These are phyloP conservation scores for Apophysomyces sp. DNA, from an alignment of 371 early-diverging fungal species.

Conservation along the genomic window DNA sequence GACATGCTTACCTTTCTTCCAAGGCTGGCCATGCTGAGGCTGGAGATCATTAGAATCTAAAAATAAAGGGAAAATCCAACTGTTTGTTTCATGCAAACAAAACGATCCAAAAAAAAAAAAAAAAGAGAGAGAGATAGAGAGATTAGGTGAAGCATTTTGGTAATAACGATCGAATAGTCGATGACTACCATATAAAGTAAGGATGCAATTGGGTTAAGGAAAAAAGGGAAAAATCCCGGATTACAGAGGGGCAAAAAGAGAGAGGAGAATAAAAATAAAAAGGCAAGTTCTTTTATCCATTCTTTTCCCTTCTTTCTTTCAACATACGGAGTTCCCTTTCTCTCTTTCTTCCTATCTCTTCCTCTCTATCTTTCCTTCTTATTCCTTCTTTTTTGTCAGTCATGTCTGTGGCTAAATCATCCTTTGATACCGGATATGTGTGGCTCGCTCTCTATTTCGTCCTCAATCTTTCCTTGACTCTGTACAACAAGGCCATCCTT, in stretches of 20 bases:
- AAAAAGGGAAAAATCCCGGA: constrained; percentile 2
- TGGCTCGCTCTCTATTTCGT: constrained; percentile 76
- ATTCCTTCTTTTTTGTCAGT: background rate
- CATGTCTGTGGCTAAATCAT: background rate
- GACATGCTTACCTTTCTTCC: constrained; percentile 66
- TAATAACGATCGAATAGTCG: background rate
- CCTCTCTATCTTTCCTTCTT: background rate
- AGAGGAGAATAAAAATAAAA: constrained; percentile 1
- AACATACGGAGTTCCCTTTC: background rate
- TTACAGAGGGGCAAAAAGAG: background rate
- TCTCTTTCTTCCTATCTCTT: background rate
- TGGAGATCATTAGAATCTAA: constrained; percentile 13
- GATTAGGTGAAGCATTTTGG: background rate
- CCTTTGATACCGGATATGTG: constrained; percentile 8
- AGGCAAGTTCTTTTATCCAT: no score
- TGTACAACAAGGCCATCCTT: constrained; percentile 83
- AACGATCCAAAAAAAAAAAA: background rate
- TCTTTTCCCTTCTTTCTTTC: no score
- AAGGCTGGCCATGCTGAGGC: constrained; percentile 71
- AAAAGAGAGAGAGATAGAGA: no score
- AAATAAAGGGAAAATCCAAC: background rate
- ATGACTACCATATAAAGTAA: constrained; percentile 1
- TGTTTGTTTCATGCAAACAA: background rate
- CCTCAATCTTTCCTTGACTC: constrained; percentile 78
- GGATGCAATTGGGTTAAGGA: constrained; percentile 1